Evolutionary conservation across 2,329 filamentous ascomycete genomes (phyloP).

Genomic region (Stagonosporopsis tanaceti): DNA sequence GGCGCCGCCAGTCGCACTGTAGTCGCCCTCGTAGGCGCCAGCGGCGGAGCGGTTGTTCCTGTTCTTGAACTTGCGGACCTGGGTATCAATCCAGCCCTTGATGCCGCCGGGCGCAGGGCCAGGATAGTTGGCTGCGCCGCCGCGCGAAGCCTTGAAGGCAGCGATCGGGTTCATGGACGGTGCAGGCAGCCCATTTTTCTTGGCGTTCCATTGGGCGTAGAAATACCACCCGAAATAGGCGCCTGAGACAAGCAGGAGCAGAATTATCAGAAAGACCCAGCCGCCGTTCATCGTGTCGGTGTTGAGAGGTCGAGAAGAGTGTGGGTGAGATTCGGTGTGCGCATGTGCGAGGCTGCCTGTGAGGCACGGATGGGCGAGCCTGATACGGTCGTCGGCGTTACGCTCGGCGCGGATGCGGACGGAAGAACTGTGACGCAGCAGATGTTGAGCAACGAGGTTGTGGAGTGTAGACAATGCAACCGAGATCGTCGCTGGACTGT

Average conservation of each 20-base stretch:
- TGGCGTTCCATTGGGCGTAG: conserved; percentile 76
- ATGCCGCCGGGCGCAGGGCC: conserved; percentile 69
- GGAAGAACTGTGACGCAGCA: conserved; percentile 12
- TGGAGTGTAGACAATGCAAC: not conserved
- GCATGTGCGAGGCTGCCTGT: conserved; percentile 23
- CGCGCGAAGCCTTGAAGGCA: conserved; percentile 65
- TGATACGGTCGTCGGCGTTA: conserved; percentile 13
- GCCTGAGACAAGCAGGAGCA: conserved; percentile 69
- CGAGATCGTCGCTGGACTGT: conserved; percentile 18
- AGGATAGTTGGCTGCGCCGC: conserved; percentile 52
- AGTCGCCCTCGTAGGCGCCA: conserved; percentile 77
- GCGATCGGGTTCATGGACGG: conserved; percentile 75
- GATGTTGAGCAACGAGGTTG: not conserved
- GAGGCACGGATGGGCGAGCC: conserved; percentile 14
- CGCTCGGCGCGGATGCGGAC: conserved; percentile 17
- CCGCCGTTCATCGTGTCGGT: conserved; percentile 47
- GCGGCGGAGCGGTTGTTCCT: conserved; percentile 71
- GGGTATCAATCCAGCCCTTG: conserved; percentile 75
- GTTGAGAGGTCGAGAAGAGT: conserved; percentile 25
- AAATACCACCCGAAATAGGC: conserved; percentile 72
- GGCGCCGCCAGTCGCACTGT: conserved; percentile 41
- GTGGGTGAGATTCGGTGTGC: conserved; percentile 20
- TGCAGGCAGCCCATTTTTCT: conserved; percentile 76
- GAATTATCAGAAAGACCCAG: conserved; percentile 74
- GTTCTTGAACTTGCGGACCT: conserved; percentile 69